Evolutionary conservation across 169 alveolate genomes (phyloP).

Genomic region (Eimeria acervulina): DNA sequence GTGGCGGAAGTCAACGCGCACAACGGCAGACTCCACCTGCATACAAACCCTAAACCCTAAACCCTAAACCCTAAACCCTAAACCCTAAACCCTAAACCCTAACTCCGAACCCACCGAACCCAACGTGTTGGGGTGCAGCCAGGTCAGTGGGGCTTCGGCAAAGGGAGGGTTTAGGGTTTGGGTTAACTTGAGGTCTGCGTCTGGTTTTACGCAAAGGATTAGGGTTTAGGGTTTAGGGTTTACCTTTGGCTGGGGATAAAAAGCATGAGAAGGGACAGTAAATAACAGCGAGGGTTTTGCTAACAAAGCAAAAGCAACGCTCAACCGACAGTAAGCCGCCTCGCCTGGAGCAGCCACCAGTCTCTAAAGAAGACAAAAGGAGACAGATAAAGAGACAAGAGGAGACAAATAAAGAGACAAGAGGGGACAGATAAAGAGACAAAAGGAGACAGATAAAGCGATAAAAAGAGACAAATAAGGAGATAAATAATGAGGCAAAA

Average conservation of each 20-base stretch:
- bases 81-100: constrained; percentile 6
- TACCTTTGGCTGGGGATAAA: constrained; percentile 36
- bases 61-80: constrained; percentile 50
- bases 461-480: not conserved
- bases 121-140: too few relatives aligned
- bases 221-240: not conserved
- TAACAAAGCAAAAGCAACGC: constrained; percentile 83
- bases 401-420: not conserved
- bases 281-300: not conserved
- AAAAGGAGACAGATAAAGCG: not conserved
- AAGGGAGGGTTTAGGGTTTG: constrained; percentile 42
- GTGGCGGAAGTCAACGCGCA: constrained; percentile 42
- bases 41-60: constrained; percentile 34
- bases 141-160: too few relatives aligned
- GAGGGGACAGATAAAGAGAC: not conserved
- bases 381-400: too few relatives aligned
- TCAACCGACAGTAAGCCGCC: constrained; percentile 87
- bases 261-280: not conserved
- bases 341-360: constrained; percentile 88
- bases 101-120: too few relatives aligned
- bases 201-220: not conserved
- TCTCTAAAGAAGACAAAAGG: constrained; percentile 56
- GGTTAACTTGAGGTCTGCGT: too few relatives aligned
- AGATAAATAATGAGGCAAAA: not conserved
- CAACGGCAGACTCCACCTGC: constrained; percentile 43